Percentiles rank a stretch among this genome's conserved stretches.
phyloP scores from a whole-genome alignment of 176 grass and related monocot genomes.

The Triticum dicoccoides region DNA sequence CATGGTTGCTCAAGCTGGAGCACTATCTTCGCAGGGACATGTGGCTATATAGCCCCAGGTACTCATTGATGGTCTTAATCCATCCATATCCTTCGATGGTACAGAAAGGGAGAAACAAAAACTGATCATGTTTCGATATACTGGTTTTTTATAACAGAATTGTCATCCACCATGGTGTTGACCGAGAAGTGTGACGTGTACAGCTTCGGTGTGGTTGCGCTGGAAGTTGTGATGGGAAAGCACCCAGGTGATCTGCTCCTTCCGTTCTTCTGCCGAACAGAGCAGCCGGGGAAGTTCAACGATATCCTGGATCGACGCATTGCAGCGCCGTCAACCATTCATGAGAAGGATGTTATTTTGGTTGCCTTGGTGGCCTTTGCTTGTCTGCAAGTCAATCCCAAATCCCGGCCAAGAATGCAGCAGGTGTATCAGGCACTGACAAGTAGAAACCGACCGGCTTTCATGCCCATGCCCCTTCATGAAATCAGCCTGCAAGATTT shows the following conservation, averaged over 20 bases:
- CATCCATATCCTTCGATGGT: too few relatives aligned
- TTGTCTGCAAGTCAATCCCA: slow-evolving; percentile 25
- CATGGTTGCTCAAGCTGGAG: slow-evolving; percentile 1
- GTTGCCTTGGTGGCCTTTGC: slow-evolving; percentile 7
- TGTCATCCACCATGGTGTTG: slow-evolving; percentile 19
- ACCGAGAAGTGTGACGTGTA: slow-evolving; percentile 28
- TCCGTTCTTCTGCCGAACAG: too few relatives aligned
- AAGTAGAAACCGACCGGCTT: not conserved
- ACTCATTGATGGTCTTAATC: not conserved
- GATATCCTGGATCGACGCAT: not conserved
- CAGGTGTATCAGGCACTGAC: not conserved
- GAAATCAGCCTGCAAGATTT: not conserved
- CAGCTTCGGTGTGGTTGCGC: not conserved
- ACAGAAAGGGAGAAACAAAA: not conserved
- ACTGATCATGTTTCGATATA: too few relatives aligned
- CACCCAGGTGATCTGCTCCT: too few relatives aligned
- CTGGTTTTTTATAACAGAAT: not conserved
- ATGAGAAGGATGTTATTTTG: slow-evolving; percentile 7
- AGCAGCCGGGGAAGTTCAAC: too few relatives aligned
- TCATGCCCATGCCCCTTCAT: not conserved
- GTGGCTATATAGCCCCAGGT: slow-evolving; percentile 41
- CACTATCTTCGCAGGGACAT: too few relatives aligned
- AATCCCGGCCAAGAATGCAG: slow-evolving; percentile 22
- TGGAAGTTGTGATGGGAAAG: too few relatives aligned
- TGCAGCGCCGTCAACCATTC: not conserved